Percentiles rank a stretch among this genome's conserved stretches.
phyloP scores from a whole-genome alignment of 768 basidiomycete genomes.

The Pleurotus cornucopiae region DNA sequence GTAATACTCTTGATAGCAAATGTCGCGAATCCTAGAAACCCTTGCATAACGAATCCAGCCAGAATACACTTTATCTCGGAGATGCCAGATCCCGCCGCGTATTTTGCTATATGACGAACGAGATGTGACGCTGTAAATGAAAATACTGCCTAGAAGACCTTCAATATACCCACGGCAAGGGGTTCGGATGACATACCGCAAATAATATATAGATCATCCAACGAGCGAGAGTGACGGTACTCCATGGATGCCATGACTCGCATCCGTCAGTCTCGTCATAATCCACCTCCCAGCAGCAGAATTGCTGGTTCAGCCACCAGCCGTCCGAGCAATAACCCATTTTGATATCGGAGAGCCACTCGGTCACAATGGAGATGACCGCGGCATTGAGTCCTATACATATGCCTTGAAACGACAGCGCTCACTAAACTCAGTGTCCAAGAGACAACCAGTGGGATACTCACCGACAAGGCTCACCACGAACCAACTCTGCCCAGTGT shows the following conservation, averaged over 20 bases:
- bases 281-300: slow-evolving; percentile 98
- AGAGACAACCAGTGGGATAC: slow-evolving; percentile 22
- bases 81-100: slow-evolving; percentile 97
- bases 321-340: slow-evolving; percentile 95
- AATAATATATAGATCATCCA: slow-evolving; percentile 88
- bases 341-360: slow-evolving; percentile 97
- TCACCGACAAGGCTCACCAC: slow-evolving; percentile 86
- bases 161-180: neutral
- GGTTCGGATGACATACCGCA: slow-evolving; percentile 55
- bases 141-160: slow-evolving; percentile 59
- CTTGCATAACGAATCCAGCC: slow-evolving; percentile 96
- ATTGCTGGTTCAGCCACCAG: slow-evolving; percentile 98
- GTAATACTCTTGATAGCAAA: slow-evolving; percentile 93
- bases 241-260: slow-evolving; percentile 92
- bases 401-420: slow-evolving; percentile 49
- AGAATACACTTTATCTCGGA: slow-evolving; percentile 99
- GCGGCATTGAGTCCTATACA: slow-evolving; percentile 94
- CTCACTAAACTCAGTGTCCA: too few relatives aligned
- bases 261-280: slow-evolving; percentile 75
- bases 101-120: slow-evolving; percentile 84
- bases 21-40: slow-evolving; percentile 86
- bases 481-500: slow-evolving; percentile 87
- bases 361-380: slow-evolving; percentile 89
- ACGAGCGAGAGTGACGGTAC: slow-evolving; percentile 59
- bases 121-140: slow-evolving; percentile 86